Evolutionary conservation across 2,329 filamentous ascomycete genomes (phyloP).

Genomic region (Pyrenochaeta sp.): DNA sequence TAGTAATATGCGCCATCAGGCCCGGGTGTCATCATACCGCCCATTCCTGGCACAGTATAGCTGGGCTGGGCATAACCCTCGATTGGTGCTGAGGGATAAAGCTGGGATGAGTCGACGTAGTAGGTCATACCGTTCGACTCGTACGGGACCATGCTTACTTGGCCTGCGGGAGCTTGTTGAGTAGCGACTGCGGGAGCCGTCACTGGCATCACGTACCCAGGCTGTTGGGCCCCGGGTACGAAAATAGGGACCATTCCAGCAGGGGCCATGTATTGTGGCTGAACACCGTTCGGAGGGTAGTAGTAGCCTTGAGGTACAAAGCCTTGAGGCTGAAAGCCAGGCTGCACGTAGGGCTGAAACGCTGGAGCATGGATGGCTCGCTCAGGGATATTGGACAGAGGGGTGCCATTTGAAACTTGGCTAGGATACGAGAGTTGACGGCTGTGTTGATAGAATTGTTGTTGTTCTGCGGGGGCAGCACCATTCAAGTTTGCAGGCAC

Average conservation of each 20-base stretch:
- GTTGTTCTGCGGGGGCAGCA: conserved; percentile 57
- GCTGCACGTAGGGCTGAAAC: conserved; percentile 73
- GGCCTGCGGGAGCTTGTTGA: conserved; percentile 44
- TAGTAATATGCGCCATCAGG: conserved; percentile 65
- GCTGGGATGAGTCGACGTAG: conserved; percentile 84
- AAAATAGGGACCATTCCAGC: conserved; percentile 63
- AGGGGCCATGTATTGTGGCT: conserved; percentile 54
- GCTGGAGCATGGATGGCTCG: conserved; percentile 88
- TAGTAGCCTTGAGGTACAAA: conserved; percentile 64
- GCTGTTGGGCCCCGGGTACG: conserved; percentile 63
- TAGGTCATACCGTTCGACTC: conserved; percentile 97
- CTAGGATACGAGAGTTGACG: conserved; percentile 74
- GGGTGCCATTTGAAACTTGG: conserved; percentile 77
- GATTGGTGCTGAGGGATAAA: conserved; percentile 59
- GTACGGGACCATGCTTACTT: conserved; percentile 72
- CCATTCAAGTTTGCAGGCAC: conserved; percentile 77
- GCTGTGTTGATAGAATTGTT: conserved; percentile 65
- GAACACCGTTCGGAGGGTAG: conserved; percentile 58
- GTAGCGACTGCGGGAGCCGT: conserved; percentile 44
- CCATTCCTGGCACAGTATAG: conserved; percentile 71
- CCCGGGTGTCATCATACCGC: conserved; percentile 75
- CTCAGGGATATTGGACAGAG: conserved; percentile 90
- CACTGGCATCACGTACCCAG: conserved; percentile 51
- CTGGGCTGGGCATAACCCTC: conserved; percentile 48
- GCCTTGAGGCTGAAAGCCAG: conserved; percentile 60